Conservation (phyloP, 805 yeast genomes). For the Saturnispora saitoi region DNA sequence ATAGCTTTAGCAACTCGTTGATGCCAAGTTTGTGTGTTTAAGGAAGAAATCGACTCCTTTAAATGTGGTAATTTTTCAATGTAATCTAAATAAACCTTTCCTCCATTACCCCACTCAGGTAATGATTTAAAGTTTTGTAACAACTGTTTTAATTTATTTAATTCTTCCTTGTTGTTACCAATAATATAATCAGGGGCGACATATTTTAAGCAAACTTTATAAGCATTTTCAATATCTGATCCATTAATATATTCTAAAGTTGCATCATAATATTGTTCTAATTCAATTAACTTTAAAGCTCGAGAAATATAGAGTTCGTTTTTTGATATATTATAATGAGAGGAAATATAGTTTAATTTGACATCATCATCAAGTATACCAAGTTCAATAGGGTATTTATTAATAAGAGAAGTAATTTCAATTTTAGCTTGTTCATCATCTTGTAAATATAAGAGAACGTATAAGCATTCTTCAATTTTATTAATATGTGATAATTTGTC, state of each 20-base stretch:
- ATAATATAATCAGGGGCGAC: conserved; percentile 73
- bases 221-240: conserved; percentile 53
- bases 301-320: conserved; percentile 44
- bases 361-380: conserved; percentile 22
- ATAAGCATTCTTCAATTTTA: conserved; percentile 51
- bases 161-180: conserved; percentile 27
- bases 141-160: conserved; percentile 28
- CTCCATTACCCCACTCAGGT: conserved; percentile 47
- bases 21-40: conserved; percentile 2
- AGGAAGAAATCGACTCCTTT: not conserved
- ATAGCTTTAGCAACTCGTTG: conserved; percentile 5
- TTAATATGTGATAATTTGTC: conserved; percentile 41
- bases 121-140: conserved; percentile 36
- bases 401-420: conserved; percentile 32
- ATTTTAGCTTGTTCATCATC: conserved; percentile 38
- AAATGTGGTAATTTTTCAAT: conserved; percentile 20
- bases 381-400: conserved; percentile 26
- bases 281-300: conserved; percentile 45
- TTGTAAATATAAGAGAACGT: conserved; percentile 48
- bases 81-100: conserved; percentile 49
- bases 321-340: conserved; percentile 40
- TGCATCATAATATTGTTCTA: conserved; percentile 44
- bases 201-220: conserved; percentile 39
- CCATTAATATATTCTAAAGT: conserved; percentile 57
- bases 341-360: conserved; percentile 31